Base-by-base conservation (phyloP, 140 eudicot genomes). In the Ambrosia hybrid region DNA sequence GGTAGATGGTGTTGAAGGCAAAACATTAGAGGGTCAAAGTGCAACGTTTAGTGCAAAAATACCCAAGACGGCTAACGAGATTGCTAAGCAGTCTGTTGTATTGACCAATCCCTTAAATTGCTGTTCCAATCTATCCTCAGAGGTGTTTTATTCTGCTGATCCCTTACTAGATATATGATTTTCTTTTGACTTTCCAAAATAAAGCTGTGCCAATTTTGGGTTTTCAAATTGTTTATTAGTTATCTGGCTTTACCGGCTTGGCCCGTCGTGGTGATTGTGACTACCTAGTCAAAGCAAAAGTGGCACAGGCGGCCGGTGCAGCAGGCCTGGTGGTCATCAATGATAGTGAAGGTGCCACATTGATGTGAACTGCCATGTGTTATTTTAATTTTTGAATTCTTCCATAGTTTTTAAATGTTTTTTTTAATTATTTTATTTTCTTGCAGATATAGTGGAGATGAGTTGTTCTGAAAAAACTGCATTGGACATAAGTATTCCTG, bases 281-380 rank as follows among this genome's bases (percentile, higher is more conserved):
- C 33, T 94, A 84, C 72, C 77, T 85, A 49, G 45, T 71, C 33
- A 94, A 88, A 81, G 97, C 99, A 30, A 68, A 84, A 76, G 56
- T 81, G 79, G 96, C 97, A 48, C 91, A 94, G 84, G 86, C 85
- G 5, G 97, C 81, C 56, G 97, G 95, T 48, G 97, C 99, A 64
- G 74, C 87, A 60, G 91, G 83, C 63, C 66, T 94, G 77, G 71
- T 94, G 77, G 79, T 94, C 67, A 79, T 88, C 65, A 94, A 87
- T 82, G 82, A 84, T 45, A 80, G 71, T 17, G 87, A 85, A 86
- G 99, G 99, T 90, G 74, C 83, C 72, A 39, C 61, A 43, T 80
- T 62, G 53, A 39, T 48, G 43, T 14, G 52, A 59, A 26, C 33
- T 48, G 58, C 3, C 56, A 55, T 51, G 9, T 69, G 57, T 68